phyloP scores from a whole-genome alignment of 352 stramenopile species.

The Globisporangium irregulare region DNA sequence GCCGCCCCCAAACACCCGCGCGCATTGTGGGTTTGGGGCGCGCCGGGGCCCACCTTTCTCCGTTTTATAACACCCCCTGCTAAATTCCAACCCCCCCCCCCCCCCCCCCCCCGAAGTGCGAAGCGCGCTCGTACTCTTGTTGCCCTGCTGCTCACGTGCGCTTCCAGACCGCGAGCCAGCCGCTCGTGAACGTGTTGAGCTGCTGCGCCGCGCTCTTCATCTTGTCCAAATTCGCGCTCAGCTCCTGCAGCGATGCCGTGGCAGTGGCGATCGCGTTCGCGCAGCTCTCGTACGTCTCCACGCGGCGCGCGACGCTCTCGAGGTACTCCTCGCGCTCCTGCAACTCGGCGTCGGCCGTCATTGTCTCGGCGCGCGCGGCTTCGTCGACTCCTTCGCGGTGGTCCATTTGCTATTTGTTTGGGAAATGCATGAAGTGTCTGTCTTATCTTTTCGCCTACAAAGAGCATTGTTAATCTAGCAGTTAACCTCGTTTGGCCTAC shows the following conservation, averaged over 20 bases:
- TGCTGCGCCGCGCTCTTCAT: conserved; percentile 68
- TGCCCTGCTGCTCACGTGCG: conserved; percentile 21
- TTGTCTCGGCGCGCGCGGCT: conserved; percentile 1
- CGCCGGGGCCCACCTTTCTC: no score
- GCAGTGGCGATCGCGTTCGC: conserved; percentile 41
- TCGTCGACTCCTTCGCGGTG: conserved; percentile 17
- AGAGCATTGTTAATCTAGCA: no score
- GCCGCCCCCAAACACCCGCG: no score
- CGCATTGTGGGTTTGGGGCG: no score
- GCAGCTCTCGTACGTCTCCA: conserved; percentile 69
- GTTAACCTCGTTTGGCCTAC: no score
- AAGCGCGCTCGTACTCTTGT: not conserved
- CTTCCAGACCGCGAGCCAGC: conserved; percentile 75
- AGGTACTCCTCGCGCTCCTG: conserved; percentile 44
- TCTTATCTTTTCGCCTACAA: no score
- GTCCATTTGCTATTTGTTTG: conserved; percentile 3
- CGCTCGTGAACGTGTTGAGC: conserved; percentile 69
- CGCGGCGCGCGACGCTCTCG: conserved; percentile 36
- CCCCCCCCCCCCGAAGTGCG: no score
- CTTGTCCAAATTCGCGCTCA: conserved; percentile 56
- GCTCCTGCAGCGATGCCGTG: conserved; percentile 61
- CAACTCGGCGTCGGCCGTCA: not conserved
- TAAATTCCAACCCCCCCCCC: no score
- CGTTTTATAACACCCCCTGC: no score
- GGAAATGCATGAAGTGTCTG: no score